These are phyloP conservation scores for Exidia glandulosa DNA, from an alignment of 768 basidiomycete genomes.

Conservation along the genomic window DNA sequence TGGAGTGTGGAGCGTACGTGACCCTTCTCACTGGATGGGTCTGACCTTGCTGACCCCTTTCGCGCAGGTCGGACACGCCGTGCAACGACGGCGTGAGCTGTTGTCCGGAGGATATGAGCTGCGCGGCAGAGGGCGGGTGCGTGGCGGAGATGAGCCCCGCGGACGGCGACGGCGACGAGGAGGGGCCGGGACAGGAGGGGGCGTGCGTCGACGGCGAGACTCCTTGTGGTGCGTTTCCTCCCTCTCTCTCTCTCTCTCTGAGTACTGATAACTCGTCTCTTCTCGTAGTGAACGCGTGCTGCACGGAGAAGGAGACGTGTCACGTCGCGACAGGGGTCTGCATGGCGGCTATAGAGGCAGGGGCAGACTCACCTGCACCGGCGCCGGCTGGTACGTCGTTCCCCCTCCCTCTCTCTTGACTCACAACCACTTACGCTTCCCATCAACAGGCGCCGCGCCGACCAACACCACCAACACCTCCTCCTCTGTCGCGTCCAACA, in stretches of 20 bases:
- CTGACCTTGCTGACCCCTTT: neutral
- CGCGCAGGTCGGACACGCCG: neutral
- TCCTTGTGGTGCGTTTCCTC: neutral
- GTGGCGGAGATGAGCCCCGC: neutral
- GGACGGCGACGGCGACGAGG: neutral
- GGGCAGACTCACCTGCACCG: neutral
- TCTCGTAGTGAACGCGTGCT: neutral
- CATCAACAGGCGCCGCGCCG: too few species aligned
- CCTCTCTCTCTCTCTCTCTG: neutral
- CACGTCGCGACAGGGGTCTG: neutral
- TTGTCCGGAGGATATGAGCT: neutral
- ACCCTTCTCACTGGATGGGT: neutral
- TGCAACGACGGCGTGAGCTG: neutral
- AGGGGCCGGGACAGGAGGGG: neutral
- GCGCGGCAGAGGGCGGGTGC: neutral
- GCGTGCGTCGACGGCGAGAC: neutral
- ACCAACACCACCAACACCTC: too few species aligned
- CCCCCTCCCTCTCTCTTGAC: neutral
- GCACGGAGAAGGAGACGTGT: neutral
- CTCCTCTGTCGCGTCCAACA: too few species aligned
- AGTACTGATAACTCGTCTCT: neutral
- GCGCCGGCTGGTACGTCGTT: neutral
- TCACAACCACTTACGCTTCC: too few species aligned
- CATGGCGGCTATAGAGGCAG: neutral
- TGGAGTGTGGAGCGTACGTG: neutral